Evolutionary conservation across 495 filamentous ascomycete species (phyloP), one percentile per base, ranked within the genome.

Genomic region (Xanthoparmelia taractica): DNA sequence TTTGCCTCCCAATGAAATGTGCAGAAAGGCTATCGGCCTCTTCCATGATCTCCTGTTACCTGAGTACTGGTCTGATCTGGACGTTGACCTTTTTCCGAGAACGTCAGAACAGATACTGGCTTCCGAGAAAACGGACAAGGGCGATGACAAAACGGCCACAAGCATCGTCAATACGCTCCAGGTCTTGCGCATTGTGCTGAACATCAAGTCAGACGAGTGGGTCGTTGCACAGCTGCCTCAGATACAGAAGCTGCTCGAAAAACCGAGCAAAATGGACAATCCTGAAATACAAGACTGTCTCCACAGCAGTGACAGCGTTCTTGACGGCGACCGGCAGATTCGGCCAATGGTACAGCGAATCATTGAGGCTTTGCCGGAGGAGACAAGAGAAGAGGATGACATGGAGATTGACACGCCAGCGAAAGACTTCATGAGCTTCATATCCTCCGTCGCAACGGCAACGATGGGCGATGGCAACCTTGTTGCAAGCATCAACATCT

Each of bases 221-320:
- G 84, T 97, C 18, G 71, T 90, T 27, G 80, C 85, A 67, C 88
- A 89, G 59, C 80, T 96, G 63, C 66, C 84, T 1, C 77, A 83
- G 20, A 81, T 99, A 31, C 92, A 96, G 72, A 95, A 88, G 68
- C 83, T 97, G 23, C 78, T 96, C 17, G 92, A 97, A 67, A 99
- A 96, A 74, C 85, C 88, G 13, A 74, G 97, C 58, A 89, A 90
- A 63, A 91, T 85, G 4, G 91, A 97, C 41, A 86, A 90, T 69
- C 82, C 89, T 0, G 93, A 99, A 67, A 83, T 97, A 38, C 95
- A 97, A 67, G 91, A 96, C 70, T 94, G 87, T 69, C 79, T 99
- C 43, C 89, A 97, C 70, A 78, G 83, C 48, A 74, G 81, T 17
- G 85, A 88, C 67, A 79, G 84, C 60, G 80, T 84, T n/a, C 82